Evolutionary conservation across 129 eudicot species (phyloP).

Genomic region (Scalesia atractyloides): DNA sequence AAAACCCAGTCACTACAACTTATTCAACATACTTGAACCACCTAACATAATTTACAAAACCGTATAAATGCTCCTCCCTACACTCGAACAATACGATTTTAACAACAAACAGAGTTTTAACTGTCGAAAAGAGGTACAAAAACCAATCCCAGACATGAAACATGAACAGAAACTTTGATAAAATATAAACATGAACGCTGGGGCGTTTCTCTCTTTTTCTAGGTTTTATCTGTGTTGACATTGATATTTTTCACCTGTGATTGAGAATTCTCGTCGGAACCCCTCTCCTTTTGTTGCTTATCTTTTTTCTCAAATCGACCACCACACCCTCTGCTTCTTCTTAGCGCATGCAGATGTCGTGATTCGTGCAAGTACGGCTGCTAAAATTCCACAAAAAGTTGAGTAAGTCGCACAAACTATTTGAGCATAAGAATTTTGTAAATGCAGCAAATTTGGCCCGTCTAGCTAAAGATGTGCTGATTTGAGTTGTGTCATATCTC

Average conservation of each 20-base stretch:
- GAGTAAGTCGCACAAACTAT: too few relatives aligned
- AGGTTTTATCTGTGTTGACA: slow-evolving; percentile 52
- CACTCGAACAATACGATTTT: not conserved
- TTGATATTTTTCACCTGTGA: slow-evolving; percentile 47
- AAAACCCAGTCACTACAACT: not conserved
- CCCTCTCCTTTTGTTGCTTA: slow-evolving; percentile 52
- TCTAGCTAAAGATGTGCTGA: not conserved
- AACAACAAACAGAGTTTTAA: not conserved
- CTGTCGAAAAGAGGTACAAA: not conserved
- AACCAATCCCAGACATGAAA: not conserved
- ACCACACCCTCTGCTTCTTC: slow-evolving; percentile 79
- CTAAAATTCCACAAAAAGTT: slow-evolving; percentile 22
- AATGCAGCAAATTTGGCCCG: too few relatives aligned
- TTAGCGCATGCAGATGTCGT: slow-evolving; percentile 83
- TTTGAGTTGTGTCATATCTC: not conserved
- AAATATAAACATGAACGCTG: not conserved
- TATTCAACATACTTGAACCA: slow-evolving; percentile 1
- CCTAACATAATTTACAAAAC: not conserved
- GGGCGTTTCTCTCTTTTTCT: not conserved
- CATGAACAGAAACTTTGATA: not conserved
- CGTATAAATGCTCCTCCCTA: not conserved
- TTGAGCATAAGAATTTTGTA: too few relatives aligned
- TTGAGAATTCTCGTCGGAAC: slow-evolving; percentile 41
- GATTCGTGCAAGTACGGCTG: slow-evolving; percentile 95
- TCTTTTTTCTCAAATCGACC: slow-evolving; percentile 85